Conservation (phyloP, 345 rosid genomes). For the Syzygium grande region DNA sequence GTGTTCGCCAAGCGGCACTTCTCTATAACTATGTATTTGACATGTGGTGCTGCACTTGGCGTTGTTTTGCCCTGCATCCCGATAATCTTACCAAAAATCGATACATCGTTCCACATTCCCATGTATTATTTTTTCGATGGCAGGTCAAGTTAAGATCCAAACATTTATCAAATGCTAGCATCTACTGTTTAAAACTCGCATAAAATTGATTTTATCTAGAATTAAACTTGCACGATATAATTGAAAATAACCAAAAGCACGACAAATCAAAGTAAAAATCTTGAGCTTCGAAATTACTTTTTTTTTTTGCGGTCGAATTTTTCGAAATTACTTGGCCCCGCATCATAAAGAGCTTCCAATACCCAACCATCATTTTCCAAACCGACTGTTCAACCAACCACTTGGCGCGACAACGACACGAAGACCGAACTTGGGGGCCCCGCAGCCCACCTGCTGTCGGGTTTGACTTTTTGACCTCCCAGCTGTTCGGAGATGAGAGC, state of each 20-base stretch:
- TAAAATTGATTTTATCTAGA: background rate
- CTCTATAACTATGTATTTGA: background rate
- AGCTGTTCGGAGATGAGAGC: background rate
- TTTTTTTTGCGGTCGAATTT: too few relatives aligned
- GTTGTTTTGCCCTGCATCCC: accelerated
- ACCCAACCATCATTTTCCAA: background rate
- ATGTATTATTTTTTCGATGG: background rate
- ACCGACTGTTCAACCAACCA: background rate
- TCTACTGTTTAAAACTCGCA: background rate
- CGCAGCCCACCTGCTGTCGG: background rate
- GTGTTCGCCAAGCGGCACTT: background rate
- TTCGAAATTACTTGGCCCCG: background rate
- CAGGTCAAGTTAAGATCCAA: background rate
- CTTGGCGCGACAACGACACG: background rate
- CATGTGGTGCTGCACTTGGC: background rate
- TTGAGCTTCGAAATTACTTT: background rate
- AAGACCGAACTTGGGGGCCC: background rate
- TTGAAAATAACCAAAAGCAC: background rate
- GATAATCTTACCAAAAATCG: background rate
- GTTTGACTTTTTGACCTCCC: background rate
- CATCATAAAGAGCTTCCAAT: background rate
- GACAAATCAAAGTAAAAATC: background rate
- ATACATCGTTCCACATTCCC: background rate
- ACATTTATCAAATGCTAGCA: background rate
- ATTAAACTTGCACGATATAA: background rate